Evolutionary conservation across 2,329 filamentous ascomycete genomes (phyloP), one percentile per base, ranked within the genome.

Genomic region (Colletotrichum orchidophilum): DNA sequence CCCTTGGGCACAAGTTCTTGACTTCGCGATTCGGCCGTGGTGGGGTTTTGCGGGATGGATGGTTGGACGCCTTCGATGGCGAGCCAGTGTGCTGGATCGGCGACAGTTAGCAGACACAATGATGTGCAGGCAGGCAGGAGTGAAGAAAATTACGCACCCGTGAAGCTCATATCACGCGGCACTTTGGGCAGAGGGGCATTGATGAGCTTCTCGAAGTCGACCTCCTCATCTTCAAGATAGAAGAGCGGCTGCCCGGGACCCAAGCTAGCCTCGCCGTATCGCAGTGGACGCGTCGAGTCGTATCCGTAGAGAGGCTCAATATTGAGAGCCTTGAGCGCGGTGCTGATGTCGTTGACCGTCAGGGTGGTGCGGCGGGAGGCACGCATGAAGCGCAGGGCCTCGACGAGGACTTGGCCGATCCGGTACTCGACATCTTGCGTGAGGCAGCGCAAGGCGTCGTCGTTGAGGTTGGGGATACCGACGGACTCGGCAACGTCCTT

Each of bases 201-300:
- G 80, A 99, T 98, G 75, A 99, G 86, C 86, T 98, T 98, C 85
- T 99, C 96, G 79, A 99, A 98, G 82, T 99, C 96, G 65, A 98
- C 92, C 85, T 99, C 96, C 79, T 99, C 96, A 80, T 99, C 96
- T 79, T 99, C 96, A 46, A 99, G 93, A 80, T 99, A 99, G 82
- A 96, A 99, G 26, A 99, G 85, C 63, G 96, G 95, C 82, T 99
- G 96, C 11, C 96, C 95, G 15, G 95, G 95, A 0, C 96, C 96
- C 72, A 99, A 85, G 69, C 94, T 97, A 3, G 96, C 96, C 82
- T 99, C 96, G 62, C 96, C 96, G 78, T 97, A 99, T 65, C 93
- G 90, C 76, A 99, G 84, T 29, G 95, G 94, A 62, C 96, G 88
- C 52, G 94, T 96, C 39, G 95, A 95, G 79, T 98, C 96, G 83